Conservation (phyloP, 2,329 filamentous ascomycete genomes). For the Cladophialophora bantiana region DNA sequence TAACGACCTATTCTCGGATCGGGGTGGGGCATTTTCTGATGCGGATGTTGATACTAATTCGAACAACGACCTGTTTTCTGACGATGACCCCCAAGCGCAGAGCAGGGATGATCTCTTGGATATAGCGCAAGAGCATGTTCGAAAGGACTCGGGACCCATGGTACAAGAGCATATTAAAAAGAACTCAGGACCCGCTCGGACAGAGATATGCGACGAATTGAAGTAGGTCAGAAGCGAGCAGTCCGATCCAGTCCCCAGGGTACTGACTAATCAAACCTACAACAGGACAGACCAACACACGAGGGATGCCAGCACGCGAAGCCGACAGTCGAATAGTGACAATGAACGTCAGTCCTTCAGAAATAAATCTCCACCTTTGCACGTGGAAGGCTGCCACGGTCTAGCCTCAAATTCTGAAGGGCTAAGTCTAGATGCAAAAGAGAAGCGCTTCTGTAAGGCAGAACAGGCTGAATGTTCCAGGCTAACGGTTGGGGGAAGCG, state of each 20-base stretch:
- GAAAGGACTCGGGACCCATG: constrained; percentile 4
- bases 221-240: constrained; percentile 19
- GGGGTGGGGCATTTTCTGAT: too few species aligned
- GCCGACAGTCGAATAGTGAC: constrained; percentile 10
- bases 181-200: neutral
- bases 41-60: neutral
- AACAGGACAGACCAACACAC: constrained; percentile 11
- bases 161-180: constrained; percentile 15
- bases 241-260: neutral
- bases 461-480: neutral
- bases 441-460: constrained; percentile 13
- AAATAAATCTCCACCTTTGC: neutral
- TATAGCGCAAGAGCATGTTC: constrained; percentile 16
- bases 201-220: constrained; percentile 7
- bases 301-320: constrained; percentile 15
- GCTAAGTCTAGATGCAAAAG: constrained; percentile 11
- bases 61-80: neutral
- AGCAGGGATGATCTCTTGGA: constrained; percentile 22
- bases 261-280: constrained; percentile 9
- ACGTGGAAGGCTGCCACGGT: neutral
- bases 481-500: constrained; percentile 3
- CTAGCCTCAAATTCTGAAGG: neutral
- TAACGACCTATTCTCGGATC: neutral
- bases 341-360: neutral
- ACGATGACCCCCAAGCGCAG: neutral